Percentiles rank a stretch among this genome's conserved stretches.
Evolutionary conservation across 306 rosid species (phyloP).

Genomic region (Vigna nakashimae): DNA sequence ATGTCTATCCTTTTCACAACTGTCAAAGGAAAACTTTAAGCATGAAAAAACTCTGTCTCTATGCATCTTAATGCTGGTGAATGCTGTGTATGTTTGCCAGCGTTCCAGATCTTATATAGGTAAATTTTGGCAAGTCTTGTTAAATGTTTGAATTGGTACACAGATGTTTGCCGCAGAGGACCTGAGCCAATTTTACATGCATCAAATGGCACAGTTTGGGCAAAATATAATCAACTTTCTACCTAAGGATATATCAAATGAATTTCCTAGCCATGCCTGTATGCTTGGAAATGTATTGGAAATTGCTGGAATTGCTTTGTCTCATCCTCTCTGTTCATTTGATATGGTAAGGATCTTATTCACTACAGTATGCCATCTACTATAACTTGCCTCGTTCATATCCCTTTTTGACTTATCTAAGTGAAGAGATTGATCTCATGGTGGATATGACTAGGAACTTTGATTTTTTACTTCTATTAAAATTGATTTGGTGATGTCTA

Average conservation of each 20-base stretch:
- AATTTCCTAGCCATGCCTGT: constrained; percentile 7
- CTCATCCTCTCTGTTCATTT: constrained; percentile 9
- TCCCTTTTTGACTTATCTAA: neutral
- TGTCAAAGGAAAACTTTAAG: neutral
- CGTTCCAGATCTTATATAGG: neutral
- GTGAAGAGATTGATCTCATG: constrained; percentile 12
- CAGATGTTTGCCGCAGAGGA: constrained; percentile 10
- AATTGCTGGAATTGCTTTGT: constrained; percentile 23
- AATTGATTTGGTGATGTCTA: neutral
- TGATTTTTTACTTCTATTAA: constrained; percentile 12
- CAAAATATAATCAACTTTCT: constrained; percentile 12
- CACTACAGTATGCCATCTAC: neutral
- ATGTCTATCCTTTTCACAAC: neutral
- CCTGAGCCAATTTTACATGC: constrained; percentile 11
- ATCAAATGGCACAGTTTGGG: constrained; percentile 21
- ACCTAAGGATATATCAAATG: constrained; percentile 24
- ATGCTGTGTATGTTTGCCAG: neutral
- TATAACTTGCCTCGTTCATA: neutral
- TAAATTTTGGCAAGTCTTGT: neutral
- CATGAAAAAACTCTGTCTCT: neutral
- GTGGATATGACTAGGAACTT: neutral
- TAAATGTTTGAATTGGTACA: neutral
- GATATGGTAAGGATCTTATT: constrained; percentile 16
- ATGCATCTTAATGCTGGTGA: neutral
- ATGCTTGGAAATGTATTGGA: constrained; percentile 27